Evolutionary conservation across 345 rosid genomes (phyloP), one percentile per base, ranked within the genome.

Genomic region (Stellera chamaejasme): DNA sequence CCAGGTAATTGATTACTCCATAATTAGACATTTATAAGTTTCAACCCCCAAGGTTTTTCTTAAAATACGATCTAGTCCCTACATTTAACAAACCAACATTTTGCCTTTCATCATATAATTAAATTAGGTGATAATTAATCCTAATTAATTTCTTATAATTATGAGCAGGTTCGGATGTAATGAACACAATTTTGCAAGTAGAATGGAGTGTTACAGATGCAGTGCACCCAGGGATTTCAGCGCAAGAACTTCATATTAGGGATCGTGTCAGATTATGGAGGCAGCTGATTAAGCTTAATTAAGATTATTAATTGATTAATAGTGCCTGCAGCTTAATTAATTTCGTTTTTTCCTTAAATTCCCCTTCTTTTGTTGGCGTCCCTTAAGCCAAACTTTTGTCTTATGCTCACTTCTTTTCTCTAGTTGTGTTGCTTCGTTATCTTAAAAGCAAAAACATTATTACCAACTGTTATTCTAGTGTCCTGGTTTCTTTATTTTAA

Each of bases 201-300:
- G 97, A 77, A 89, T 70, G 70, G 89, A 89, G 57, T 89, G 97
- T 49, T 89, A 83, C 70, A 70, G 89, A 66, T 89, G 97, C 91
- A 82, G 74, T 72, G 95, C 95, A 8, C 97, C 91, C 23, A 81
- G 89, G 66, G 95, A 89, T 52, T 67, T 66, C 58, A 63, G 75
- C 58, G 71, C 54, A 72, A 69, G 77, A 19, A 65, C 66, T 57
- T 52, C 72, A 42, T 62, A 50, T 52, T 67, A 59, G 58, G 15
- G 12, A 49, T 3, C 39, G 5, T 8, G 39, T 32, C 6, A 19
- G 6, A 13, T 48, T 32, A 32, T 8, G 3, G 3, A 32, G 39
- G 39, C 23, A 19, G 23, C 39, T 32, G 7, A 32, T 32, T 32
- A 32, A 32, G 39, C 39, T 32, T 32, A 32, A 32, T 32, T 32